Evolutionary conservation across 306 rosid species (phyloP).

Genomic region (Prosopis cineraria): DNA sequence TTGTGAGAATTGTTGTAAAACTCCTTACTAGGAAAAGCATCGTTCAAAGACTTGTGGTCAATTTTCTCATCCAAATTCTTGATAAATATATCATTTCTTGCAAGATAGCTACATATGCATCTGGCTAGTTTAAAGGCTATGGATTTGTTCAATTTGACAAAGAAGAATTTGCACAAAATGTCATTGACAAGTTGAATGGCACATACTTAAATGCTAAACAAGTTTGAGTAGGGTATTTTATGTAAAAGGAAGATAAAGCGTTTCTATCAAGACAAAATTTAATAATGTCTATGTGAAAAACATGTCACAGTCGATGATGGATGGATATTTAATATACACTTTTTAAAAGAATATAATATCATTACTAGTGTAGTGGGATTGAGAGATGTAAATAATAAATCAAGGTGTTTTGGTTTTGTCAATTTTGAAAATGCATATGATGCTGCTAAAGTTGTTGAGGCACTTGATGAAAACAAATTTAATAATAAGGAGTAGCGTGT

Average conservation of each 20-base stretch:
- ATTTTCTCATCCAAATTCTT: no score
- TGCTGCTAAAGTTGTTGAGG: conserved; percentile 71
- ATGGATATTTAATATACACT: conserved; percentile 50
- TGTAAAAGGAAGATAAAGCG: conserved; percentile 59
- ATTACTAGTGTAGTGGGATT: conserved; percentile 58
- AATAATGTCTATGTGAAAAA: conserved; percentile 69
- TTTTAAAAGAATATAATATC: conserved; percentile 47
- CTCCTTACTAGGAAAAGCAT: no score
- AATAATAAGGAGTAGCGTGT: conserved; percentile 77
- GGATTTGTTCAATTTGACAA: conserved; percentile 78
- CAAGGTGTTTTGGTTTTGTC: conserved; percentile 78
- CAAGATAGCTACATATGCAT: conserved; percentile 53
- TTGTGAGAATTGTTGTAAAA: no score
- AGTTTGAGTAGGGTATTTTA: conserved; percentile 68
- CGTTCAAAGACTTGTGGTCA: no score
- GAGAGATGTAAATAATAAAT: conserved; percentile 69
- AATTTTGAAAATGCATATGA: conserved; percentile 65
- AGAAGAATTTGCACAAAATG: conserved; percentile 69
- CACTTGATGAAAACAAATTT: conserved; percentile 54
- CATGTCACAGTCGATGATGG: conserved; percentile 52
- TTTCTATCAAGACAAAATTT: conserved; percentile 48
- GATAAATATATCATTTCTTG: conserved; percentile 64
- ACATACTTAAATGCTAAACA: conserved; percentile 69
- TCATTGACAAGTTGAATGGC: conserved; percentile 66
- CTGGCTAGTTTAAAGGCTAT: conserved; percentile 59